A percentile compares a stretch with the other conserved stretches of the same genome.
phyloP scores from a whole-genome alignment of 1,284 basidiomycete species.

The Cryptococcus floricola region DNA sequence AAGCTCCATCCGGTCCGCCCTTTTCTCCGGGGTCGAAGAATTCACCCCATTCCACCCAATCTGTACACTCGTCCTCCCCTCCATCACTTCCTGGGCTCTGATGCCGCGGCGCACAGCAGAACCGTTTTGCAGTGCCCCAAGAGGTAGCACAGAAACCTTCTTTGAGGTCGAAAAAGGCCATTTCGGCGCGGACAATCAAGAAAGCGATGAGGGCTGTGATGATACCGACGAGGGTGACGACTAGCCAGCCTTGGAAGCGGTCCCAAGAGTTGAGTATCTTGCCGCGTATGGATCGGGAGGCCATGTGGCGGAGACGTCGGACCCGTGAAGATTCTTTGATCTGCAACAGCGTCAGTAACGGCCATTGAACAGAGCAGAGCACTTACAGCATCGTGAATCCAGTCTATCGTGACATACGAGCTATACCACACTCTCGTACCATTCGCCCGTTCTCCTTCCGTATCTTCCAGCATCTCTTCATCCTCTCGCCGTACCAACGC shows the following conservation, averaged over 20 bases:
- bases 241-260: conserved; percentile 81
- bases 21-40: conserved; percentile 33
- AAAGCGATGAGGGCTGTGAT: conserved; percentile 81
- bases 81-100: conserved; percentile 17
- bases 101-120: conserved; percentile 64
- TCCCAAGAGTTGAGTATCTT: conserved; percentile 68
- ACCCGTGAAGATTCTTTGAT: conserved; percentile 84
- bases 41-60: conserved; percentile 72
- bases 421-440: conserved; percentile 88
- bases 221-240: conserved; percentile 75
- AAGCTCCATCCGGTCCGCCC: conserved; percentile 20
- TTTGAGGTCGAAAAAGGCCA: conserved; percentile 89
- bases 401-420: conserved; percentile 57
- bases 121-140: conserved; percentile 72
- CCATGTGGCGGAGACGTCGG: conserved; percentile 59
- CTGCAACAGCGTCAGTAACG: conserved; percentile 21
- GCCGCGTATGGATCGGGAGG: conserved; percentile 66
- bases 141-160: conserved; percentile 74
- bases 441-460: conserved; percentile 61
- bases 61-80: conserved; percentile 56
- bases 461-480: conserved; percentile 54
- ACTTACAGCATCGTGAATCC: conserved; percentile 74
- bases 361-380: not conserved
- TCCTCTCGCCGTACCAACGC: conserved; percentile 24
- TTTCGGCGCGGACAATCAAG: conserved; percentile 78